A percentile compares a stretch with the other conserved stretches of the same genome.
phyloP scores from a whole-genome alignment of 805 yeast genomes.

The Candida glaebosa region DNA sequence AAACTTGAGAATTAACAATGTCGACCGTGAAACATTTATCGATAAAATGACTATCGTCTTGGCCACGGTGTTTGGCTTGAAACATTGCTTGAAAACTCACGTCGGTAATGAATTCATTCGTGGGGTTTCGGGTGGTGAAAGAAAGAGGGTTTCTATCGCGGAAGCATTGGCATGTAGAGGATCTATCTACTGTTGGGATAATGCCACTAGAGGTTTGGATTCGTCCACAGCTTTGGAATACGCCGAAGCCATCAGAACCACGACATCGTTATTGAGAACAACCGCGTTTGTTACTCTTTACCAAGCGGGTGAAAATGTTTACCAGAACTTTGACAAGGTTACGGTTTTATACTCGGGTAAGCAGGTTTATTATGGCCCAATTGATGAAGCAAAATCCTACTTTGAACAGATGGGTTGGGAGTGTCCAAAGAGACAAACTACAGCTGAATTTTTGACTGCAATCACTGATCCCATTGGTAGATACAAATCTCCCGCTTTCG shows the following conservation, averaged over 20 bases:
- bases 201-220: slow-evolving; percentile 83
- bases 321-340: slow-evolving; percentile 47
- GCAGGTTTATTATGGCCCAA: slow-evolving; percentile 46
- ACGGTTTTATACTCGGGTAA: slow-evolving; percentile 44
- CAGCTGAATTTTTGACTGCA: slow-evolving; percentile 65
- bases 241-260: slow-evolving; percentile 59
- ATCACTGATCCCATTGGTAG: slow-evolving; percentile 66
- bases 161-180: slow-evolving; percentile 70
- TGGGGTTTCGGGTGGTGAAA: slow-evolving; percentile 84
- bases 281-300: slow-evolving; percentile 60
- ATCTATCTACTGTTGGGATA: slow-evolving; percentile 56
- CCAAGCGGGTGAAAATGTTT: slow-evolving; percentile 48
- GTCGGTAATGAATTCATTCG: slow-evolving; percentile 65
- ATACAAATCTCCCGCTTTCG: slow-evolving; percentile 45
- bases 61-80: slow-evolving; percentile 45
- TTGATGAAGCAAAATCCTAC: slow-evolving; percentile 42
- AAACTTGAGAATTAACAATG: slow-evolving; percentile 32
- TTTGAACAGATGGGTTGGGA: slow-evolving; percentile 60
- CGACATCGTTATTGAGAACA: slow-evolving; percentile 48
- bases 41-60: slow-evolving; percentile 39
- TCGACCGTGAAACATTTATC: slow-evolving; percentile 33
- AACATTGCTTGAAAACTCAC: slow-evolving; percentile 53
- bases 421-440: slow-evolving; percentile 61
- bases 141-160: slow-evolving; percentile 80
- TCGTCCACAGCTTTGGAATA: slow-evolving; percentile 80